Percentiles rank a stretch among this genome's conserved stretches.
Evolutionary conservation across 2,329 filamentous ascomycete genomes (phyloP).

Genomic region (Trichoderma semiorbis): DNA sequence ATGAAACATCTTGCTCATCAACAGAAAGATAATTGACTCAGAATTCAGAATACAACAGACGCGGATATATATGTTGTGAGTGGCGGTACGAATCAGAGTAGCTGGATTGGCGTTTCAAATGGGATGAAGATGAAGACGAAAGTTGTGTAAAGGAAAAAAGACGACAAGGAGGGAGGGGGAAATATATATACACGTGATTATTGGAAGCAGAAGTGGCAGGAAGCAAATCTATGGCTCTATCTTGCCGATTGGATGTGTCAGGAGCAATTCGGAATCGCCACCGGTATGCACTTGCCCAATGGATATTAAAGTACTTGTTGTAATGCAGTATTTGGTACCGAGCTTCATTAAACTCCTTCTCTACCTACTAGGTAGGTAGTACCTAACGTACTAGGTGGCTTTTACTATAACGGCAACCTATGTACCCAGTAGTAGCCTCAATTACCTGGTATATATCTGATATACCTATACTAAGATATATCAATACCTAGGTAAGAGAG

Average conservation of each 20-base stretch:
- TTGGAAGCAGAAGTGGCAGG: background rate
- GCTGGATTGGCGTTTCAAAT: background rate
- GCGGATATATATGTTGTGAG: background rate
- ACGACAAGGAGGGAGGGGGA: background rate
- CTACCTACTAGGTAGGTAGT: too few relatives aligned
- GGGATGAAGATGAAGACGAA: background rate
- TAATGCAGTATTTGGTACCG: too few relatives aligned
- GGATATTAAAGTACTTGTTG: background rate
- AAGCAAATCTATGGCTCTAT: background rate
- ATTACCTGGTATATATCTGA: background rate
- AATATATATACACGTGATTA: background rate
- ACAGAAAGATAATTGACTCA: background rate
- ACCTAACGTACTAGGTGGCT: too few relatives aligned
- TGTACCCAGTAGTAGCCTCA: background rate
- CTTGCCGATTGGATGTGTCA: background rate
- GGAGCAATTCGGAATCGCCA: background rate
- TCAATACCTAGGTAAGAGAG: background rate
- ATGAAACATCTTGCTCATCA: background rate
- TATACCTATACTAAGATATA: background rate
- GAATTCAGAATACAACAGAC: background rate
- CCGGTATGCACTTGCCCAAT: background rate
- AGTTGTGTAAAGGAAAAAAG: background rate
- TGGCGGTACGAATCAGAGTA: background rate
- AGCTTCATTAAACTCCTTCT: background rate
- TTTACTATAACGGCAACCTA: background rate